Conservation (phyloP, 208 protist genomes). For the Phytomonas francai region DNA sequence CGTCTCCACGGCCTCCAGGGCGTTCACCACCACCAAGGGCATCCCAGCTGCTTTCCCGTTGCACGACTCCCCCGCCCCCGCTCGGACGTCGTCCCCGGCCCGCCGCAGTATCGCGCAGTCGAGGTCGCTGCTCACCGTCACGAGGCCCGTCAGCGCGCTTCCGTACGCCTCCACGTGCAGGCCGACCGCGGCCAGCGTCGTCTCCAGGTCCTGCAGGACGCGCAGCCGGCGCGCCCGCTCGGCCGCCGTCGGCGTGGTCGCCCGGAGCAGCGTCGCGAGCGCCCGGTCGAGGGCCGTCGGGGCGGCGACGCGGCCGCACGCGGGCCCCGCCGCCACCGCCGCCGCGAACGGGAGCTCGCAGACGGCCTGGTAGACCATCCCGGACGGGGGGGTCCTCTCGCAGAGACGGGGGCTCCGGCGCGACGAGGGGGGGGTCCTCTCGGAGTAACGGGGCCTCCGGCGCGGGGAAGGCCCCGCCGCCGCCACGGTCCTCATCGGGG, state of each 20-base stretch:
- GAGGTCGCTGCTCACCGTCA: slow-evolving; percentile 74
- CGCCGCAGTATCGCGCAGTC: slow-evolving; percentile 57
- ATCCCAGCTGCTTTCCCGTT: no score
- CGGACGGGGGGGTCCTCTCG: no score
- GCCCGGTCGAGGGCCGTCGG: slow-evolving; percentile 26
- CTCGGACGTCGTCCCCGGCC: background rate
- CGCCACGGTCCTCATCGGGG: no score
- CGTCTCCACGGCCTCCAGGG: no score
- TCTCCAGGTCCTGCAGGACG: slow-evolving; percentile 39
- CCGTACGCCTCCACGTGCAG: slow-evolving; percentile 63
- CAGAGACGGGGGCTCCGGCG: no score
- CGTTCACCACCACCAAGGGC: no score
- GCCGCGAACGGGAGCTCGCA: slow-evolving; percentile 4
- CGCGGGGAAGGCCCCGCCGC: no score
- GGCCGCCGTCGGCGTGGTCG: slow-evolving; percentile 23
- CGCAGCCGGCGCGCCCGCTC: slow-evolving; percentile 20
- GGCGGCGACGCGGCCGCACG: background rate
- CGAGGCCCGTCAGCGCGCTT: slow-evolving; percentile 61
- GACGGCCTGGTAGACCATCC: no score
- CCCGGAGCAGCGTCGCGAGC: slow-evolving; percentile 38
- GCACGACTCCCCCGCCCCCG: no score
- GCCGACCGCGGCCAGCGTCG: slow-evolving; percentile 19
- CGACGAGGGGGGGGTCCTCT: no score
- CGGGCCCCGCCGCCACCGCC: slow-evolving; percentile 2
- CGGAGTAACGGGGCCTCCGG: no score